Evolutionary conservation across 768 basidiomycete species (phyloP), one percentile per base, ranked within the genome.

Genomic region (Clavulina sp.): DNA sequence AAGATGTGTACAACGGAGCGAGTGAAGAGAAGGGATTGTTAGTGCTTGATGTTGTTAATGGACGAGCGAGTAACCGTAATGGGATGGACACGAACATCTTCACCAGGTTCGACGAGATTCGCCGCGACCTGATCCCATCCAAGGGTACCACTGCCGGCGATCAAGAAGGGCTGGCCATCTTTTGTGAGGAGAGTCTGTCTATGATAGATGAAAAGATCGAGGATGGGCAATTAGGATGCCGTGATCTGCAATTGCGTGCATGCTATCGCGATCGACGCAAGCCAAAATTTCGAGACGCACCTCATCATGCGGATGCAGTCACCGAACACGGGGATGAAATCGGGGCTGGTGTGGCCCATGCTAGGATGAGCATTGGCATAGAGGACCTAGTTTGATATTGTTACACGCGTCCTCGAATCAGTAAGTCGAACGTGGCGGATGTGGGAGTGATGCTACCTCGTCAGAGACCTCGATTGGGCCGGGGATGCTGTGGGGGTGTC

Each of bases 91-190:
- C 26, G 13, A 9, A 46, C 43, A 54, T 77, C 68, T 58, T 89
- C 82, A 51, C 80, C 80, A 6, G 54, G 32, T 59, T 71, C 69
- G n/a, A 96, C 72, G 50, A 99, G 73, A 65, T 97, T 97, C 5
- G 87, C 77, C 0, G 87, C 80, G 36, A 91, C 87, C 75, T 87
- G 84, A 64, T 96, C 92, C 91, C 92, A 97, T 28, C 95, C 95
- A 31, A 99, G 72, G 2, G 95, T 97, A 16, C 95, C 95, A 51
- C 81, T 85, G 1, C 95, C 95, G 26, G 91, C 80, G 56, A 97
- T 83, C 59, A 99, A 67, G 72, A 99, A 89, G 0, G 89, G 87
- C 61, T 97, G 95, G 0, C 74, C 84, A 23, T 71, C 68, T 51
- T 77, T 73, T 29, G 93, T 81, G 62, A 78, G 80, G 21, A 97